Evolutionary conservation across 495 filamentous ascomycete species (phyloP), one percentile per base, ranked within the genome.

Genomic region (Talaromyces adpressus): DNA sequence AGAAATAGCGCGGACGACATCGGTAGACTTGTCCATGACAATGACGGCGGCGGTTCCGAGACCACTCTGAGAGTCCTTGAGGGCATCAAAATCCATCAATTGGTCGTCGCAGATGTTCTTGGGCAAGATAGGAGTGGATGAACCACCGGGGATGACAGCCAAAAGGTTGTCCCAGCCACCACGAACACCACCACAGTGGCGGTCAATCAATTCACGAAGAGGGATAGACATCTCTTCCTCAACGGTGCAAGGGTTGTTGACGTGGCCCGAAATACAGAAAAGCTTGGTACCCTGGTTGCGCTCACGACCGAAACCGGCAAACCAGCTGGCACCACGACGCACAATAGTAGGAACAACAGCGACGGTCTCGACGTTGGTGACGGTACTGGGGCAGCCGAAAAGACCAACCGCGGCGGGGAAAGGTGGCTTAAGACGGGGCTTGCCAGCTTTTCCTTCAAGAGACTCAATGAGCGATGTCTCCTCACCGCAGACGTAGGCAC

Each of bases 191-290:
- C 94, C 94, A 74, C 93, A 96, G 83, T 98, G 94, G 77, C 89
- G 92, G 57, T 98, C 94, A 68, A 98, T 97, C 62, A 98, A 86
- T 74, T 98, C 94, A 36, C 89, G 85, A 57, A 98, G 82, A 8
- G 94, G 87, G 66, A 98, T 98, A 67, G 88, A 92, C 94, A 98
- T 98, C 79, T 98, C 93, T 77, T 98, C 94, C 75, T 98, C 94
- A 53, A 98, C 93, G 8, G 95, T 98, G 75, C 84, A 89, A 57
- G 94, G 94, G 82, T 98, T 95, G 85, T 98, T 98, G 81, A 98
- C 94, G 76, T 98, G 91, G 25, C 94, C 94, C 39, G 92, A 97
- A 77, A 98, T 97, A 80, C 93, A 97, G 86, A 89, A 98, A 39
- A 98, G 87, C 83, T 98, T 98, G 52, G 94, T 98, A 72, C 94